Conservation (phyloP, 164 flowering plant species). For the Euptelea pleiosperma region DNA sequence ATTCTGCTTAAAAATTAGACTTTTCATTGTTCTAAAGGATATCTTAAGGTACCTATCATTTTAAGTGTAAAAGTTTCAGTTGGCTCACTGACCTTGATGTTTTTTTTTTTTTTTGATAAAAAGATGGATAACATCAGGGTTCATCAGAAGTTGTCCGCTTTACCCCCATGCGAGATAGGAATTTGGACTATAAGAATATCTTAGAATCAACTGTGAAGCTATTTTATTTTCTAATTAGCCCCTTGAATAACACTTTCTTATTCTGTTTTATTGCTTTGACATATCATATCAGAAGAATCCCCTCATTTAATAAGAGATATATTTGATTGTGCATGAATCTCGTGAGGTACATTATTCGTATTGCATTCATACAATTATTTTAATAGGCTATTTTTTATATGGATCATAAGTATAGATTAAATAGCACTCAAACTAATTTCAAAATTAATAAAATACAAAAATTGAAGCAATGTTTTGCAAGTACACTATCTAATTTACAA, state of each 20-base stretch:
- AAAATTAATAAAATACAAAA: no score
- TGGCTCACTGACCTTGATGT: not conserved
- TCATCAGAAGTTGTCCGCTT: slow-evolving; percentile 32
- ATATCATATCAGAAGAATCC: not conserved
- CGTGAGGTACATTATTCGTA: no score
- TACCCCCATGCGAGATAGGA: slow-evolving; percentile 68
- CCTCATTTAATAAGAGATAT: not conserved
- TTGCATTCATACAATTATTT: no score
- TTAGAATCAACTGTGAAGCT: slow-evolving; percentile 57
- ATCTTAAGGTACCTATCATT: no score
- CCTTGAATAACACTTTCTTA: not conserved
- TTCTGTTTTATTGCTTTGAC: not conserved
- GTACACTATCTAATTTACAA: no score
- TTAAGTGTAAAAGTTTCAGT: not conserved
- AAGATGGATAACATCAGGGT: slow-evolving; percentile 39
- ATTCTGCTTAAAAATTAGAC: not conserved
- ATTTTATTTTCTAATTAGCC: not conserved
- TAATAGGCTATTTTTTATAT: no score
- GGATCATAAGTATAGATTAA: no score
- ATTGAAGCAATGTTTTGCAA: no score
- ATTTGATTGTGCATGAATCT: not conserved
- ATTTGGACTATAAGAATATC: slow-evolving; percentile 43
- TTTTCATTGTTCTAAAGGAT: not conserved
- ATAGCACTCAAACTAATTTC: no score
- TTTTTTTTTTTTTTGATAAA: slow-evolving; percentile 7